phyloP scores from a whole-genome alignment of 352 stramenopile genomes.

The Phytophthora litchii region DNA sequence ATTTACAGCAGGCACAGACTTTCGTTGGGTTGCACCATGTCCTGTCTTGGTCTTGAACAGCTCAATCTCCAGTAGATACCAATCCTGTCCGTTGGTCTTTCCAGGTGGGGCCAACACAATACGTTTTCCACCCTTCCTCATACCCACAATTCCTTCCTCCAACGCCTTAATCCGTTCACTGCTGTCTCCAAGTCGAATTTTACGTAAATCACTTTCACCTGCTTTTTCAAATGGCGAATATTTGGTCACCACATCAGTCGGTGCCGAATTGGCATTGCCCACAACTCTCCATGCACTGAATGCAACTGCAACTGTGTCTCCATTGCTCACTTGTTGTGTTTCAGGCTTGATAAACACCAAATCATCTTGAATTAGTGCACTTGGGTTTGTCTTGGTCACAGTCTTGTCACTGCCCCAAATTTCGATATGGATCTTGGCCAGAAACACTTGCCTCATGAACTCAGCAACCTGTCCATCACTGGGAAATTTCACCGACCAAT shows the following conservation, averaged over 20 bases:
- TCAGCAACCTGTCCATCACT: conserved; percentile 63
- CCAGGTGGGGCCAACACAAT: conserved; percentile 86
- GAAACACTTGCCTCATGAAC: conserved; percentile 73
- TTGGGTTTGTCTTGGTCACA: conserved; percentile 52
- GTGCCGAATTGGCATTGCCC: conserved; percentile 60
- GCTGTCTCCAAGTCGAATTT: conserved; percentile 80
- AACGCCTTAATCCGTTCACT: conserved; percentile 87
- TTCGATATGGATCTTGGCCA: conserved; percentile 81
- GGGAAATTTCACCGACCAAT: conserved; percentile 82
- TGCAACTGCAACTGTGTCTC: conserved; percentile 68
- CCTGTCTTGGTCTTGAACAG: conserved; percentile 75
- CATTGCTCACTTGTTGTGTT: conserved; percentile 38
- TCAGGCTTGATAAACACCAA: conserved; percentile 49
- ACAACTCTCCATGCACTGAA: conserved; percentile 84
- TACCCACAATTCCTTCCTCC: conserved; percentile 88
- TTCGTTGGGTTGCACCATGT: conserved; percentile 34
- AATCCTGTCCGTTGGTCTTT: conserved; percentile 84
- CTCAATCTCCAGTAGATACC: conserved; percentile 83
- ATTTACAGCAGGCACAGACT: conserved; percentile 33
- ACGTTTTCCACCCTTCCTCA: conserved; percentile 89
- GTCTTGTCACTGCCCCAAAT: conserved; percentile 75
- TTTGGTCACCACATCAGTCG: conserved; percentile 74
- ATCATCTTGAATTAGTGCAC: conserved; percentile 58
- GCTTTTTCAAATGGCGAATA: conserved; percentile 81
- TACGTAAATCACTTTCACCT: conserved; percentile 53